phyloP scores from a whole-genome alignment of 805 yeast genomes.

The Suhomyces emberorum region DNA sequence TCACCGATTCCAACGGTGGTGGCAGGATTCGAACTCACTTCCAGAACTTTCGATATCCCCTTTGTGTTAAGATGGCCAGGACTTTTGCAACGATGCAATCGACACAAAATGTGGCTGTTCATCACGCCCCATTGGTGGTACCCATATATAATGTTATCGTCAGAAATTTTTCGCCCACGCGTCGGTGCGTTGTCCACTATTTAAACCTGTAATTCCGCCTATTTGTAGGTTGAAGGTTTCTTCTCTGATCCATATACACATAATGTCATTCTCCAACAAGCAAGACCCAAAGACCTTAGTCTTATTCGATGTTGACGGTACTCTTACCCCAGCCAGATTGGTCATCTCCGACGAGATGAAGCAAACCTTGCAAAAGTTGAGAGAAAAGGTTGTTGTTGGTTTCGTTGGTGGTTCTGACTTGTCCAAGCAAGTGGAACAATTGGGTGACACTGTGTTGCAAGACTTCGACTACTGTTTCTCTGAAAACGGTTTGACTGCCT shows the following conservation, averaged over 20 bases:
- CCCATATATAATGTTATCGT: no score
- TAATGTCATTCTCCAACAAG: slow-evolving; percentile 64
- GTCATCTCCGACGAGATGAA: slow-evolving; percentile 73
- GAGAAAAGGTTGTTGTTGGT: slow-evolving; percentile 92
- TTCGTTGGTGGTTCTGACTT: slow-evolving; percentile 98
- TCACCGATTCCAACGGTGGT: no score
- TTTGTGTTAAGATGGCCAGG: no score
- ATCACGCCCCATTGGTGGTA: no score
- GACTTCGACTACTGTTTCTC: slow-evolving; percentile 95
- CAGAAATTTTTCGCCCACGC: slow-evolving; percentile 2
- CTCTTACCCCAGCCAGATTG: slow-evolving; percentile 96
- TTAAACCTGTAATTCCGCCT: slow-evolving; percentile 1
- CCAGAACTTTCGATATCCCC: no score
- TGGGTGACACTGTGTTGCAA: slow-evolving; percentile 70
- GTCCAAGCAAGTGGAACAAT: slow-evolving; percentile 92
- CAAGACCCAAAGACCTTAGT: slow-evolving; percentile 85
- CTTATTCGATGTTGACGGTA: slow-evolving; percentile 97
- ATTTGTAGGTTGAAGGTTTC: background rate
- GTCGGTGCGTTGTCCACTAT: slow-evolving; percentile 5
- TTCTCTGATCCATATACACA: slow-evolving; percentile 2
- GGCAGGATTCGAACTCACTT: no score
- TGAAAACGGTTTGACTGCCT: slow-evolving; percentile 98
- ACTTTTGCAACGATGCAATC: no score
- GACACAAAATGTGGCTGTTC: no score
- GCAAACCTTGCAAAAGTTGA: slow-evolving; percentile 63